These are phyloP conservation scores for Sporothrix sp. DNA, from an alignment of 2,329 filamentous ascomycete species.

Conservation along the genomic window DNA sequence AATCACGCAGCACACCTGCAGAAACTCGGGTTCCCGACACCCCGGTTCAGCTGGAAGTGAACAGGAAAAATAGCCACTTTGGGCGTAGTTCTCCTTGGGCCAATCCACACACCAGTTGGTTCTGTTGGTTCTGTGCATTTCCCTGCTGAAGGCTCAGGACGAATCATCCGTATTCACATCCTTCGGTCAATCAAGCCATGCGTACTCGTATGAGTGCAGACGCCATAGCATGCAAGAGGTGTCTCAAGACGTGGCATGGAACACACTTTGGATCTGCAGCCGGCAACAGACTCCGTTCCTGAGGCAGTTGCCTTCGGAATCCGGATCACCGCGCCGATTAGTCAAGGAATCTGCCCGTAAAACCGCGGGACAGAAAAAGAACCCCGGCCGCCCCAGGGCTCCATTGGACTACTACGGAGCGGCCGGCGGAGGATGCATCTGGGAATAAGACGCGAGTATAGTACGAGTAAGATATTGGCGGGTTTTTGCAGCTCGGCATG, in stretches of 20 bases:
- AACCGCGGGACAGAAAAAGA: not conserved
- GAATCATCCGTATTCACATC: too few relatives aligned
- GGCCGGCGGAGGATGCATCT: not conserved
- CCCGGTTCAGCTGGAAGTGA: conserved; percentile 7
- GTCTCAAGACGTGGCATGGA: too few relatives aligned
- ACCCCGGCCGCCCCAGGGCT: not conserved
- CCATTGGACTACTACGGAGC: conserved; percentile 7
- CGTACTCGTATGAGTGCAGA: too few relatives aligned
- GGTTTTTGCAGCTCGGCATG: too few relatives aligned
- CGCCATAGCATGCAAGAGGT: too few relatives aligned
- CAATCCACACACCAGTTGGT: too few relatives aligned
- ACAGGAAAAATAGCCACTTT: not conserved
- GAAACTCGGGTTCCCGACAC: not conserved
- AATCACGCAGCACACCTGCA: not conserved
- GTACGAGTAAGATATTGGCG: too few relatives aligned
- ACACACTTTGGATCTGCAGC: too few relatives aligned
- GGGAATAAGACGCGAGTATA: too few relatives aligned
- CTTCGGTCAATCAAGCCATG: too few relatives aligned
- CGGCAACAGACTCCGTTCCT: too few relatives aligned
- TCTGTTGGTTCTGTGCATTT: not conserved
- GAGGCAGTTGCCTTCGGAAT: not conserved
- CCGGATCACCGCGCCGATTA: not conserved
- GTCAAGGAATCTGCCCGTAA: not conserved
- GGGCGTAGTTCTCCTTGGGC: conserved; percentile 1
- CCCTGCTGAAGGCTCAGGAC: too few relatives aligned